phyloP scores from a whole-genome alignment of 768 basidiomycete genomes.

The Chalciporus chontae region DNA sequence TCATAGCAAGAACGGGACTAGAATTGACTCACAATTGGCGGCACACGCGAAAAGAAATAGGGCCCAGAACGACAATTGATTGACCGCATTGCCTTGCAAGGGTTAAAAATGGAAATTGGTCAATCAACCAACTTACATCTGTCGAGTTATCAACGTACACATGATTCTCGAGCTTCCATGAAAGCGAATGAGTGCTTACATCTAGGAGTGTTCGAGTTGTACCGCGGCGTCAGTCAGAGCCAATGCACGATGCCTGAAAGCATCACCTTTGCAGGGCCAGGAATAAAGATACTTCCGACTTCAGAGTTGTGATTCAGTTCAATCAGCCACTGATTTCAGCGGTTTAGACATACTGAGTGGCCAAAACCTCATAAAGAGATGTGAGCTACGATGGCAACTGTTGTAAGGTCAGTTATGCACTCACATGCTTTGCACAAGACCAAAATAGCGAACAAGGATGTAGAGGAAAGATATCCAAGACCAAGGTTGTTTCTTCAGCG shows the following conservation, averaged over 20 bases:
- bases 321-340: too few species aligned
- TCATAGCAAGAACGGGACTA: background rate
- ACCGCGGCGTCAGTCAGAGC: background rate
- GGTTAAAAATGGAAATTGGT: background rate
- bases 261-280: slow-evolving; percentile 7
- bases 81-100: background rate
- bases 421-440: background rate
- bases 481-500: background rate
- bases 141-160: background rate
- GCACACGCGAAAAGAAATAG: background rate
- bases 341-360: too few species aligned
- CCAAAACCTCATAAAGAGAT: background rate
- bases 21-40: slow-evolving; percentile 2
- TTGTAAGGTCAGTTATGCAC: background rate
- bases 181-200: background rate
- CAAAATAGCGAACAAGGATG: background rate
- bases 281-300: slow-evolving; percentile 17
- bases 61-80: background rate
- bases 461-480: background rate
- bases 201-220: background rate
- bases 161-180: background rate
- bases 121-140: background rate
- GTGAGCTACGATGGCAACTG: too few species aligned
- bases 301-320: background rate
- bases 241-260: background rate